Evolutionary conservation across 2,329 filamentous ascomycete genomes (phyloP).

Genomic region (Arachnopeziza araneosa): DNA sequence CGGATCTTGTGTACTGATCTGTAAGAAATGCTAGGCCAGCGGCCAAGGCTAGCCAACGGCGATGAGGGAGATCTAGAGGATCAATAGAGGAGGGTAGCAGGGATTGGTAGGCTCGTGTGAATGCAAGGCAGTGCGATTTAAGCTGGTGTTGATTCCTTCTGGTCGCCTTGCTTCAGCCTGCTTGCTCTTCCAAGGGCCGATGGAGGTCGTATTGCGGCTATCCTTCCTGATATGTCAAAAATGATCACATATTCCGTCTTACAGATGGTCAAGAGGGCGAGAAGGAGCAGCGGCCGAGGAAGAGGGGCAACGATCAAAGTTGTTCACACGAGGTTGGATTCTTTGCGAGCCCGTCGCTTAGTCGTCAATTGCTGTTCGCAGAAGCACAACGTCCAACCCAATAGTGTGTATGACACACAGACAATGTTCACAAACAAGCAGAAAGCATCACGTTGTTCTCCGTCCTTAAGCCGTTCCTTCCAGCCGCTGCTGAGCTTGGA

Average conservation of each 20-base stretch:
- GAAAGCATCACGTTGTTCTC: background rate
- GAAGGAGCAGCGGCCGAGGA: background rate
- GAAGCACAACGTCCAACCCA: background rate
- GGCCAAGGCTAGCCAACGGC: background rate
- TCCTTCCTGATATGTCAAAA: background rate
- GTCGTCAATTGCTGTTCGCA: background rate
- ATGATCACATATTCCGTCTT: background rate
- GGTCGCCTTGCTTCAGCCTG: background rate
- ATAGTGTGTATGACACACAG: background rate
- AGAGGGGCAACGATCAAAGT: background rate
- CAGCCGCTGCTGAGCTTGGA: background rate
- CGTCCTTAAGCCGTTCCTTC: background rate
- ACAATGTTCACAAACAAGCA: background rate
- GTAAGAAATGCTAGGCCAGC: background rate
- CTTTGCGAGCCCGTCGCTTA: background rate
- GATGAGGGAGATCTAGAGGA: background rate
- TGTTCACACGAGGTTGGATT: background rate
- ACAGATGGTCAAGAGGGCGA: background rate
- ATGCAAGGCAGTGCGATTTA: background rate
- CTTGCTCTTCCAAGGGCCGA: no score
- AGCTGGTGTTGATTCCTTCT: background rate
- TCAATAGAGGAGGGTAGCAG: background rate
- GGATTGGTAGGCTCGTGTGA: background rate
- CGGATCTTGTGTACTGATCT: background rate
- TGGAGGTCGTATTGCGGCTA: background rate